A percentile compares a stretch with the other conserved stretches of the same genome.
phyloP scores from a whole-genome alignment of 2,329 filamentous ascomycete species.

The Decorospora gaudefroyi region DNA sequence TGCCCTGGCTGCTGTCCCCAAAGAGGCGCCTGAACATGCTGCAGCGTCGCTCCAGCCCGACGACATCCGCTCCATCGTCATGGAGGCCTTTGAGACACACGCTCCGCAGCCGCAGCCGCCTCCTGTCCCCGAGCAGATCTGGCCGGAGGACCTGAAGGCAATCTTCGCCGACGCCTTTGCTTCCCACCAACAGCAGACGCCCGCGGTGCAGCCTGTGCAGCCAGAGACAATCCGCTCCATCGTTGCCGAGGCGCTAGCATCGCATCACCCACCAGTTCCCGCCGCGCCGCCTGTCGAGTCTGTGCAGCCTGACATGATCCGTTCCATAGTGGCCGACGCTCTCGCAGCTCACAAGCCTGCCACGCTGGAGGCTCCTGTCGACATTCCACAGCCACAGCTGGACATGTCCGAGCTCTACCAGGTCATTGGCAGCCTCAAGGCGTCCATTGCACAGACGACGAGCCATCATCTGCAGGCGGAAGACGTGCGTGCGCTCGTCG shows the following conservation, averaged over 20 bases:
- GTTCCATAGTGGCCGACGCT: slow-evolving; percentile 43
- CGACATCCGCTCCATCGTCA: slow-evolving; percentile 37
- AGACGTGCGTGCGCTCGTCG: slow-evolving; percentile 47
- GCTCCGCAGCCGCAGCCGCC: slow-evolving; percentile 32
- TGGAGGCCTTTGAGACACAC: slow-evolving; percentile 39
- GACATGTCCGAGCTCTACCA: slow-evolving; percentile 53
- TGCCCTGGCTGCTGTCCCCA: slow-evolving; percentile 61
- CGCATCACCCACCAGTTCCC: slow-evolving; percentile 28
- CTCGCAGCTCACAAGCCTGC: slow-evolving; percentile 39
- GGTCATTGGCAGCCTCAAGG: slow-evolving; percentile 54
- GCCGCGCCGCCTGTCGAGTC: slow-evolving; percentile 28
- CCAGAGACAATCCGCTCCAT: slow-evolving; percentile 36
- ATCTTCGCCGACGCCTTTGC: slow-evolving; percentile 65
- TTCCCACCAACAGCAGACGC: slow-evolving; percentile 35
- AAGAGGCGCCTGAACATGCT: slow-evolving; percentile 31
- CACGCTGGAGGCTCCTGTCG: slow-evolving; percentile 38
- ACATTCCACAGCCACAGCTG: slow-evolving; percentile 44
- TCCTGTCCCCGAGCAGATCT: slow-evolving; percentile 37
- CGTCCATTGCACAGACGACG: slow-evolving; percentile 53
- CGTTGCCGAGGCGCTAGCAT: slow-evolving; percentile 34
- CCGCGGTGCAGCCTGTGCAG: slow-evolving; percentile 24
- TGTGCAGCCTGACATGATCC: slow-evolving; percentile 43
- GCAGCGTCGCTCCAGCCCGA: slow-evolving; percentile 34
- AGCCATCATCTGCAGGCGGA: slow-evolving; percentile 53
- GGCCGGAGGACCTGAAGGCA: slow-evolving; percentile 56